These are phyloP conservation scores for Yamadazyma akitaensis DNA, from an alignment of 805 yeast genomes.

Conservation along the genomic window DNA sequence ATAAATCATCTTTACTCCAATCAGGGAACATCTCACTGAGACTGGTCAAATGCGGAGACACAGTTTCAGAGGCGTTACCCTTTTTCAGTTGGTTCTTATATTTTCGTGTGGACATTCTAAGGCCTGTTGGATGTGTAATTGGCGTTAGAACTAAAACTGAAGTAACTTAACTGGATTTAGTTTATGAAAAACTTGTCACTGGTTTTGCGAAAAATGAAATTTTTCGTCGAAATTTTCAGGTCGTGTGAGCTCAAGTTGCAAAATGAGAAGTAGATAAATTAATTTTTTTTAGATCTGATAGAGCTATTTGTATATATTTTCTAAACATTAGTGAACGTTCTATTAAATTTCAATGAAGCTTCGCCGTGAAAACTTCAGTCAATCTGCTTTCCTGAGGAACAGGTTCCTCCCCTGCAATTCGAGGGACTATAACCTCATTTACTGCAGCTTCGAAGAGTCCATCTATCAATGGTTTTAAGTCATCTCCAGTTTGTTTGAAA, in stretches of 20 bases:
- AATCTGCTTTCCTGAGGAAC: conserved; percentile 17
- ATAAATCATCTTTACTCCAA: conserved; percentile 86
- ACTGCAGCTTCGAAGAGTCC: conserved; percentile 63
- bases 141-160: conserved; percentile 1
- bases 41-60: conserved; percentile 43
- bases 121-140: background rate
- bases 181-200: conserved; percentile 6
- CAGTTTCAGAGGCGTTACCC: conserved; percentile 19
- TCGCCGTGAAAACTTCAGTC: conserved; percentile 33
- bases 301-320: background rate
- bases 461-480: conserved; percentile 60
- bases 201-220: conserved; percentile 7
- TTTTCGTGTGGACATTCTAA: conserved; percentile 28
- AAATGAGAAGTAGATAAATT: background rate
- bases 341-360: background rate
- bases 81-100: conserved; percentile 48
- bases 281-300: no score
- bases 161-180: background rate
- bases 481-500: conserved; percentile 90
- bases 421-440: conserved; percentile 47
- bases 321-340: background rate
- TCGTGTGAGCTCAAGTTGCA: conserved; percentile 8
- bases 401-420: conserved; percentile 24
- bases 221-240: conserved; percentile 10
- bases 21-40: conserved; percentile 89